These are phyloP conservation scores for Citrus inodora DNA, from an alignment of 345 rosid genomes.

Conservation along the genomic window DNA sequence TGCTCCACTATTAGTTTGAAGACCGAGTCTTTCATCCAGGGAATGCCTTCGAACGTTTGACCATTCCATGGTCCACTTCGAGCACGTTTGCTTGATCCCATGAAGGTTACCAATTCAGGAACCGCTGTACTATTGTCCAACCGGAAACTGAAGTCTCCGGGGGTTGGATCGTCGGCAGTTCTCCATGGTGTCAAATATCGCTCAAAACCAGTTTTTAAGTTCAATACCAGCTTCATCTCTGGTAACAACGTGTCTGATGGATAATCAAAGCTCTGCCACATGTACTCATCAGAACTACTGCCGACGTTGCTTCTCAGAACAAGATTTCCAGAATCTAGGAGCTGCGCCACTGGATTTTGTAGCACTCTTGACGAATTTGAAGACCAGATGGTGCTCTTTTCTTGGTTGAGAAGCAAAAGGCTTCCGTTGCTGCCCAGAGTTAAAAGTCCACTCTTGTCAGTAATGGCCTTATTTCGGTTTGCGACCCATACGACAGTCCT, in stretches of 20 bases:
- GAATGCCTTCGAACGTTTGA: neutral
- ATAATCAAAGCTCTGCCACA: neutral
- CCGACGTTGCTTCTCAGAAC: neutral
- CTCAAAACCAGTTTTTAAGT: neutral
- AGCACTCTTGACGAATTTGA: neutral
- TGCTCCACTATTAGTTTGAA: neutral
- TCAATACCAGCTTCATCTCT: neutral
- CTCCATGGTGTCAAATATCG: neutral
- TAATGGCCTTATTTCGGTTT: neutral
- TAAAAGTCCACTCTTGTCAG: neutral
- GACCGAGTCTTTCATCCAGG: neutral
- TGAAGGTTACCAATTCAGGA: neutral
- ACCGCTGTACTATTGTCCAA: neutral
- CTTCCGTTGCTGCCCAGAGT: neutral
- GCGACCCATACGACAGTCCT: neutral
- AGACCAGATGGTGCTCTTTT: neutral
- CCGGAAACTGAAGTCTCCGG: neutral
- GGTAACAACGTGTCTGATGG: neutral
- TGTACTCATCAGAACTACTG: neutral
- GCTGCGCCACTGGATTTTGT: neutral
- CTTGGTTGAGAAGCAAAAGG: neutral
- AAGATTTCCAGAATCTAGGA: neutral
- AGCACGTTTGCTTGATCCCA: neutral
- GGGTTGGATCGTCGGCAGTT: neutral
- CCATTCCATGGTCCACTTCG: neutral